Conservation (phyloP, 2,329 filamentous ascomycete species). For the Xylaria polymorpha region DNA sequence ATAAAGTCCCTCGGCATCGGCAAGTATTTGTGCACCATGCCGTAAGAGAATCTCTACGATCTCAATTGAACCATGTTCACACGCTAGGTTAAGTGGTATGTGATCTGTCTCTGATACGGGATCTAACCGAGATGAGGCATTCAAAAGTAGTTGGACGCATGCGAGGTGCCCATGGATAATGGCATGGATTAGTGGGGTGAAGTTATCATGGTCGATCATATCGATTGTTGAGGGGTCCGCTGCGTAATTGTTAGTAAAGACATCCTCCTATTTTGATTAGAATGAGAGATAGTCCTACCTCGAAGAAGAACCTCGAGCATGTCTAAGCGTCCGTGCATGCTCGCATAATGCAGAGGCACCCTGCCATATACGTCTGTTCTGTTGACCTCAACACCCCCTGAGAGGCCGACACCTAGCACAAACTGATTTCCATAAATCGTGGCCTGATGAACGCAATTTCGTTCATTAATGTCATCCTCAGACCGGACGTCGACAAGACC, state of each 20-base stretch:
- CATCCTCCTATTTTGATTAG: not conserved
- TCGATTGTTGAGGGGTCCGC: slow-evolving; percentile 81
- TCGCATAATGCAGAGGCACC: slow-evolving; percentile 94
- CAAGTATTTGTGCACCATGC: slow-evolving; percentile 82
- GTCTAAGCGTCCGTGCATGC: slow-evolving; percentile 89
- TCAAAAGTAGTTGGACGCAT: slow-evolving; percentile 82
- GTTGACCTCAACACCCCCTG: slow-evolving; percentile 78
- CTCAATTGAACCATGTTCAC: slow-evolving; percentile 87
- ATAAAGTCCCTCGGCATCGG: slow-evolving; percentile 94
- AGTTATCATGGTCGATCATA: slow-evolving; percentile 94
- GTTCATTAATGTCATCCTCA: slow-evolving; percentile 96
- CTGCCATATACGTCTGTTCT: slow-evolving; percentile 93
- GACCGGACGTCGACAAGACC: slow-evolving; percentile 88
- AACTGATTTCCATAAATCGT: slow-evolving; percentile 89
- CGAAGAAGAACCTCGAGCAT: slow-evolving; percentile 81
- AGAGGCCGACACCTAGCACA: slow-evolving; percentile 81
- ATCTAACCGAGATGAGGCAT: slow-evolving; percentile 84
- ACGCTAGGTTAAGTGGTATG: slow-evolving; percentile 93
- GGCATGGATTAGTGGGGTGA: slow-evolving; percentile 93
- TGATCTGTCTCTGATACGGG: slow-evolving; percentile 89
- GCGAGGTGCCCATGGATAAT: slow-evolving; percentile 88
- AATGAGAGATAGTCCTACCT: slow-evolving; percentile 56
- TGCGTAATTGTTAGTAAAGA: slow-evolving; percentile 46
- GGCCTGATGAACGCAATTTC: slow-evolving; percentile 96
- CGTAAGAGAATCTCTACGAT: slow-evolving; percentile 88